Evolutionary conservation across 164 flowering plant genomes (phyloP).

Genomic region (Platanus orientalis): DNA sequence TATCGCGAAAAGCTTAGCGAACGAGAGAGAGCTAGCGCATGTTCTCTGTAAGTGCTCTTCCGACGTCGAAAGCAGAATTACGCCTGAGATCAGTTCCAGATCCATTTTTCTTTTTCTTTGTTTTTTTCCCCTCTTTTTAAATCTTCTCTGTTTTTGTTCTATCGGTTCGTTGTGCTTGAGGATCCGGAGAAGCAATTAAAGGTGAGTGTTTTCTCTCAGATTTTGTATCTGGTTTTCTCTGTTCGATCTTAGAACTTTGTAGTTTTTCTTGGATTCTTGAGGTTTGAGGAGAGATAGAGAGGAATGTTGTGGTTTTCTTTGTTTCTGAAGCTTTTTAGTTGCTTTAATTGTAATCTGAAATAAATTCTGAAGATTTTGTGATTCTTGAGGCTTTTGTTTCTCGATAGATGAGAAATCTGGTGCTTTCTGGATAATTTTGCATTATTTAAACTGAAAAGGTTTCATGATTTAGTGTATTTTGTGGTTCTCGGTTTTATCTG

Average conservation of each 20-base stretch:
- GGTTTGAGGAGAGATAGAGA: too few species aligned
- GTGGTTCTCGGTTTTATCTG: not conserved
- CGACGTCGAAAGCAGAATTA: slow-evolving; percentile 6
- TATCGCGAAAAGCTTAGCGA: not conserved
- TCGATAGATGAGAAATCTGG: too few species aligned
- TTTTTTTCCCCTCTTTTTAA: too few species aligned
- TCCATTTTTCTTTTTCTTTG: not conserved
- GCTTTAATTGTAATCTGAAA: too few species aligned
- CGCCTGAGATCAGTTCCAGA: not conserved
- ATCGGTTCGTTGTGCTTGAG: not conserved
- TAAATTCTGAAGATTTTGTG: not conserved
- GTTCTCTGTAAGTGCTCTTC: slow-evolving; percentile 12
- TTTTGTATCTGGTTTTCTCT: not conserved
- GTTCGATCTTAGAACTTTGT: not conserved
- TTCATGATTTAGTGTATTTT: too few species aligned
- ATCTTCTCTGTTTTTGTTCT: too few species aligned
- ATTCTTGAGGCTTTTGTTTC: too few species aligned
- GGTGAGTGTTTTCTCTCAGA: slow-evolving; percentile 4
- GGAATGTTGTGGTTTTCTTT: too few species aligned
- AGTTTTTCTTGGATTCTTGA: not conserved
- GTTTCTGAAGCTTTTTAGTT: not conserved
- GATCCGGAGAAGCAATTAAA: not conserved
- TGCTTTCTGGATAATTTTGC: too few species aligned
- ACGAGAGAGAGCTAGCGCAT: slow-evolving; percentile 4
- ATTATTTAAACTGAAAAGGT: too few species aligned